Percentiles rank a stretch among this genome's conserved stretches.
phyloP scores from a whole-genome alignment of 768 basidiomycete genomes.

The Phallus indusiatus region DNA sequence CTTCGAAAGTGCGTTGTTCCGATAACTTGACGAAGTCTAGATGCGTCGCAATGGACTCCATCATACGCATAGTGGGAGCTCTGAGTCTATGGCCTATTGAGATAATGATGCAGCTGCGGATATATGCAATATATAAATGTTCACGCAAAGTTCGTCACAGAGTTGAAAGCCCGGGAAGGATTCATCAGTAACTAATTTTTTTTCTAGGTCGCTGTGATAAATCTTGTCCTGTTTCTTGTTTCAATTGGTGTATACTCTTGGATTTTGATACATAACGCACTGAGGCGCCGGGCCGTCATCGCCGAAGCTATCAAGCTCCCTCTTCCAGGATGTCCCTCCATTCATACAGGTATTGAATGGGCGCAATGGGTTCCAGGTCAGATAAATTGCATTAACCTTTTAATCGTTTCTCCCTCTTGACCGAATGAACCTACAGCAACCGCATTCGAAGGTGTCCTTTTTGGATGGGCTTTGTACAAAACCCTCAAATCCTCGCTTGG shows the following conservation, averaged over 20 bases:
- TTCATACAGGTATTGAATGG: conserved; percentile 35
- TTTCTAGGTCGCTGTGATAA: conserved; percentile 29
- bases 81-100: conserved; percentile 40
- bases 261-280: conserved; percentile 31
- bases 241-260: conserved; percentile 35
- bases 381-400: conserved; percentile 2
- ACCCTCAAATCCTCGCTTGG: conserved; percentile 17
- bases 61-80: conserved; percentile 33
- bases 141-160: conserved; percentile 26
- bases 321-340: conserved; percentile 32
- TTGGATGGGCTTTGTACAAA: conserved; percentile 31
- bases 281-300: conserved; percentile 27
- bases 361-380: conserved; percentile 36
- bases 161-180: background rate
- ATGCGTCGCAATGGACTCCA: conserved; percentile 35
- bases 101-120: conserved; percentile 38
- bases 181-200: background rate
- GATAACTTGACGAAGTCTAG: conserved; percentile 16
- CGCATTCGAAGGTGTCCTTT: conserved; percentile 32
- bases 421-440: conserved; percentile 21
- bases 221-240: conserved; percentile 28
- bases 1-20: background rate
- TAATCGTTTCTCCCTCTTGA: background rate
- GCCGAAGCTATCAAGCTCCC: conserved; percentile 27
- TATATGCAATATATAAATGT: conserved; percentile 34